Base-by-base conservation (phyloP, 129 eudicot species). In the Ambrosia trifida region DNA sequence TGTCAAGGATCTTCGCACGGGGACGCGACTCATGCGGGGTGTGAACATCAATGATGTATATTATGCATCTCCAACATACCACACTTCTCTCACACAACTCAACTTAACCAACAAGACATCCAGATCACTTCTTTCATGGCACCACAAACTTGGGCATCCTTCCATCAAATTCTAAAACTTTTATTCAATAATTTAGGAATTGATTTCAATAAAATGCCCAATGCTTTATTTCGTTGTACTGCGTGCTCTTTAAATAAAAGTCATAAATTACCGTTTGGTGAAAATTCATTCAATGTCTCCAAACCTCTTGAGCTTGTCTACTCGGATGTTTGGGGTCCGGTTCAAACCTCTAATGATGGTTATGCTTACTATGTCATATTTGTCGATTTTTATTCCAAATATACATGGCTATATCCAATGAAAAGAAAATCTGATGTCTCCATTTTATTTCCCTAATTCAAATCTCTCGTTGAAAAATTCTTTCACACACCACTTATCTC, bases 301-400 rank as follows among this genome's bases (percentile, higher is more conserved):
- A 57, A 57, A 57, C 64, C 38, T 1, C 13, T 57, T 3, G 8
- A 57, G 63, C 40, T 59, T 59, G 16, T 59, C n/a, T 59, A 59
- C 13, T 58, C 40, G 5, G 64, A 28, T 58, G 64, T 58, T 58
- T 58, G 64, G 64, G 64, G n/a, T 7, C 38, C 43, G 5, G 65
- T 59, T 10, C 40, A 59, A 30, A 30, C 8, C 9, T 59, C 65
- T 1, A 59, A 59, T 30, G 65, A 59, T 59, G 65, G 65, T 2
- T 59, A 24, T 28, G 10, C 46, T 7, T 41, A 41, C 11, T 41
- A 41, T 41, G 46, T 41, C 11, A 41, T 41, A 6, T 41, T 41
- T 41, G 46, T 41, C 11, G 46, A 41, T 7, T 41, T 41, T 6
- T 41, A 41, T 41, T 2, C 11, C 11, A 41, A 41, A 41, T 41